Percentiles rank a stretch among this genome's conserved stretches.
These are phyloP conservation scores for Phytophthora hibernalis DNA, from an alignment of 352 stramenopile genomes.

Conservation along the genomic window DNA sequence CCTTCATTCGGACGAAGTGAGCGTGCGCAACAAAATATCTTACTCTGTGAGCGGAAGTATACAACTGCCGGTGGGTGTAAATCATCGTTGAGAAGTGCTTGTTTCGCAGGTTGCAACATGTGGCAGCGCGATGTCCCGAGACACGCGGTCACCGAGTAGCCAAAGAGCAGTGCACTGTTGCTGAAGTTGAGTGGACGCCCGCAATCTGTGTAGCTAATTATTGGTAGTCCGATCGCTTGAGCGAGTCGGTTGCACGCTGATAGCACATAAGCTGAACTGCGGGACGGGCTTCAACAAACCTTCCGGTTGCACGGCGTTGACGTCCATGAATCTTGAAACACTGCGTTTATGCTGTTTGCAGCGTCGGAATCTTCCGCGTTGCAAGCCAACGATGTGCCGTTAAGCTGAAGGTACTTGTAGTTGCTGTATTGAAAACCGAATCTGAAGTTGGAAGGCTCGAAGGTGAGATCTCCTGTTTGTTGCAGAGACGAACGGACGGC, in stretches of 20 bases:
- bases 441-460: slow-evolving; percentile 34
- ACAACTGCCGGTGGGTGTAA: neutral
- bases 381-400: slow-evolving; percentile 29
- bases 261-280: slow-evolving; percentile 52
- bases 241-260: slow-evolving; percentile 61
- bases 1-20: neutral
- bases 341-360: slow-evolving; percentile 9
- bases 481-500: slow-evolving; percentile 45
- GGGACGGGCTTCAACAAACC: slow-evolving; percentile 51
- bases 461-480: slow-evolving; percentile 36
- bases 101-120: neutral
- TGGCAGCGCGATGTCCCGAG: slow-evolving; percentile 60
- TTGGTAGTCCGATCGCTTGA: slow-evolving; percentile 52
- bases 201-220: too few species aligned
- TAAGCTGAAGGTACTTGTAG: slow-evolving; percentile 52
- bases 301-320: slow-evolving; percentile 40
- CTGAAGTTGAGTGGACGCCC: too few species aligned
- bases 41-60: neutral
- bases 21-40: neutral
- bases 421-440: slow-evolving; percentile 75
- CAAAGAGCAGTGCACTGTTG: slow-evolving; percentile 54
- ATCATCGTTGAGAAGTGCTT: neutral
- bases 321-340: slow-evolving; percentile 66
- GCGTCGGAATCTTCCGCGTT: slow-evolving; percentile 21
- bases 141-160: slow-evolving; percentile 49